These are phyloP conservation scores for Beauveria asiatica DNA, from an alignment of 2,329 filamentous ascomycete genomes.

Conservation along the genomic window DNA sequence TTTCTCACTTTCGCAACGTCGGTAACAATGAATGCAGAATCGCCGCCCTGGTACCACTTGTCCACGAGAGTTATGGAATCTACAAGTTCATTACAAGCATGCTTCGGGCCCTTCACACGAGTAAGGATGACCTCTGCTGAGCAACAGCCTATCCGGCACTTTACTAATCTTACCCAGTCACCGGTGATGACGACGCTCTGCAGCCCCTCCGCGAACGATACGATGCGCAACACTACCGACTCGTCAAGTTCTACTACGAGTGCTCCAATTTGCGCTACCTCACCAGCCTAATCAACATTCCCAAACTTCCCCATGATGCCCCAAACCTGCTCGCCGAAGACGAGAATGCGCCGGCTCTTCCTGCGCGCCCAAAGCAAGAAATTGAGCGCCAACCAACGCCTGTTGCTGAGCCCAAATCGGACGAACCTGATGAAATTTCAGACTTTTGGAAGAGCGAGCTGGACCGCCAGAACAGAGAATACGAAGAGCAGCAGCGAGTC, in stretches of 20 bases:
- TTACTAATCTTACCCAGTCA: constrained; percentile 4
- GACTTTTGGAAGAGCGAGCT: constrained; percentile 98
- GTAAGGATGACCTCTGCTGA: constrained; percentile 38
- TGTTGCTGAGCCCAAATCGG: constrained; percentile 55
- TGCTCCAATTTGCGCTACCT: constrained; percentile 96
- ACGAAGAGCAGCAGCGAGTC: constrained; percentile 85
- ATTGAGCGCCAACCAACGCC: constrained; percentile 62
- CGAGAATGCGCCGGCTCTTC: constrained; percentile 73
- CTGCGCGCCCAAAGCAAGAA: constrained; percentile 69
- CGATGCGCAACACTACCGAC: constrained; percentile 89
- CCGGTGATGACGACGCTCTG: constrained; percentile 82
- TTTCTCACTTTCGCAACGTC: constrained; percentile 87
- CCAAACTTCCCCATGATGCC: constrained; percentile 88
- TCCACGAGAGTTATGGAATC: constrained; percentile 97
- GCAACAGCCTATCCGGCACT: background rate
- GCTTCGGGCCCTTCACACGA: constrained; percentile 94
- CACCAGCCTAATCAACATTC: constrained; percentile 91
- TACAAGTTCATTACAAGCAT: constrained; percentile 99
- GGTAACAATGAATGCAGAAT: constrained; percentile 96
- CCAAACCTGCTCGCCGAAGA: constrained; percentile 83
- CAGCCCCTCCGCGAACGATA: constrained; percentile 83
- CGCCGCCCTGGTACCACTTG: constrained; percentile 82
- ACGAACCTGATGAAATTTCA: constrained; percentile 88
- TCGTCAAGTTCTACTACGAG: constrained; percentile 98
- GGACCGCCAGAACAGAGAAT: constrained; percentile 84